These are phyloP conservation scores for Penicillium sp. DNA, from an alignment of 2,329 filamentous ascomycete species.

Conservation along the genomic window DNA sequence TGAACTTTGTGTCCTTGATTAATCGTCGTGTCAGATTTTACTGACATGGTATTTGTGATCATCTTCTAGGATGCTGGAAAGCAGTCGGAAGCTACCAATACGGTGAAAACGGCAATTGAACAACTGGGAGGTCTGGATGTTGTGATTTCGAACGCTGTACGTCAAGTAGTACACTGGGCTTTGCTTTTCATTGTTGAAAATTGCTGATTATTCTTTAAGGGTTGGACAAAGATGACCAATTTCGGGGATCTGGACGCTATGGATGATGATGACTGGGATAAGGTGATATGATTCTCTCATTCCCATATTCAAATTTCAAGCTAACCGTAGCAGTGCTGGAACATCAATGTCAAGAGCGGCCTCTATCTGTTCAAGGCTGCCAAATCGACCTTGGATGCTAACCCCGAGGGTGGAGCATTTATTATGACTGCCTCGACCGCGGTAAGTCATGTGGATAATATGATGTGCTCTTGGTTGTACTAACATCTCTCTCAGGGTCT, in stretches of 20 bases:
- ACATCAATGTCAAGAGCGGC: constrained; percentile 61
- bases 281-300: constrained; percentile 40
- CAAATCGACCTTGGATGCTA: constrained; percentile 59
- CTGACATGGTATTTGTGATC: neutral
- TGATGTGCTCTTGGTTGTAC: neutral
- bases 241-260: constrained; percentile 61
- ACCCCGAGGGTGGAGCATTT: constrained; percentile 63
- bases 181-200: neutral
- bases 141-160: constrained; percentile 71
- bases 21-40: neutral
- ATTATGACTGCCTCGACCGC: constrained; percentile 65
- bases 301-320: neutral
- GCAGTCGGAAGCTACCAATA: constrained; percentile 58
- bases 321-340: constrained; percentile 53
- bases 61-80: constrained; percentile 59
- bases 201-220: constrained; percentile 37
- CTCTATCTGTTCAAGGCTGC: constrained; percentile 58
- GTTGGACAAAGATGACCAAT: constrained; percentile 61
- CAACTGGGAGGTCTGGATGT: constrained; percentile 72
- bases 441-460: constrained; percentile 34
- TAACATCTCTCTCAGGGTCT: constrained; percentile 40
- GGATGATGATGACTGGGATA: constrained; percentile 64
- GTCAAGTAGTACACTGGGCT: constrained; percentile 11
- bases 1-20: constrained; percentile 19
- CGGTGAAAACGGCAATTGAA: constrained; percentile 61